Evolutionary conservation across 176 grass and related monocot genomes (phyloP), one percentile per base, ranked within the genome.

Genomic region (Phragmites australis): DNA sequence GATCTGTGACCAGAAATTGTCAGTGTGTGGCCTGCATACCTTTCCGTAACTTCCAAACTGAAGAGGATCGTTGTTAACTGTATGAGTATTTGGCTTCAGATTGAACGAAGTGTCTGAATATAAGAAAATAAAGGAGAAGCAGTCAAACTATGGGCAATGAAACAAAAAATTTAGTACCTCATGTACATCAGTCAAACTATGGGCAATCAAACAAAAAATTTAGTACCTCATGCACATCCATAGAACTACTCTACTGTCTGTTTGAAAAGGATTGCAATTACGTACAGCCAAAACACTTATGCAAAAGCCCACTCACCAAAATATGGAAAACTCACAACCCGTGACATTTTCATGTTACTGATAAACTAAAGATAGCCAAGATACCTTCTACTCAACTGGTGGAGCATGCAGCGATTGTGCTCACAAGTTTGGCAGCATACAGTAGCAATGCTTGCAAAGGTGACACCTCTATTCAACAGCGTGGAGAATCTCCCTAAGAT

Each of bases 91-190:
- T 75, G 82, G 43, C 74, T 93, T 93, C 81, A 83, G 79, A 86
- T 93, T 86, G 74, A 91, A 79, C 21, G 88, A 80, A 74, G 67
- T 34, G 78, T 78, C 92, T 94, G 86, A 52, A 82, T 59, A 84
- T 56, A n/a, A 74, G 70, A n/a, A 80, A 78, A 56, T 34, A 56
- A 70, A 83, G 21, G 44, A 76, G 8, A 26, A 72, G 51, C 14
- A 8, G 29, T 70, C 40, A 60, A 85, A 34, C 60, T 23, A 80
- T 37, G 56, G 15, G 18, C 10, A 68, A 47, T 65, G 3, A 42
- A 63, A 41, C 59, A 65, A 23, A 72, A 43, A 21, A 51, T 46
- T 9, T 81, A 63, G 39, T 62, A 69, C 46, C 10, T 59, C 75
- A 76, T 69, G 14, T 51, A 53, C 34, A 46, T 70, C 52, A 8